Base-by-base conservation (phyloP, 2,329 filamentous ascomycete species). In the Mariannaea elegans region DNA sequence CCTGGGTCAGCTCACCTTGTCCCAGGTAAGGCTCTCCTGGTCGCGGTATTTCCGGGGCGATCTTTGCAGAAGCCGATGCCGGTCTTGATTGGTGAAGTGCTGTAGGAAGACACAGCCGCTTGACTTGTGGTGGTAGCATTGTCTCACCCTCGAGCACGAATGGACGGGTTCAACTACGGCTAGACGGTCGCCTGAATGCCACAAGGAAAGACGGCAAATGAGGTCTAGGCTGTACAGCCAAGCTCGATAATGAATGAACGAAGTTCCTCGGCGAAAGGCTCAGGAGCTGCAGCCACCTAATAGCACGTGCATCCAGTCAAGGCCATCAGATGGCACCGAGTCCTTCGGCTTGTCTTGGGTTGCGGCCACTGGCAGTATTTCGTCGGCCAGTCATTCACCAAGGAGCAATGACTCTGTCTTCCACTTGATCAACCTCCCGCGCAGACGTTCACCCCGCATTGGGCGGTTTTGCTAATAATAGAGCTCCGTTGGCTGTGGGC, bases 11-110 rank as follows among this genome's bases (percentile, higher is more conserved):
- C 45, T 54, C 29, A 32, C 45, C 34, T 31, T 34, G 34, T 49
- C 46, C 16, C 38, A 18, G 27, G 51, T 52, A 63, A 47, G 67
- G 67, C 18, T 24, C 65, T 65, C 67, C 67, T 45, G 29, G 65
- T 70, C 32, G 32, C 65, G 65, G 67, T 63, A 68, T 62, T 68
- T 61, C 65, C 62, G 67, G 67, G 63, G 61, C 56, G 60, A 65
- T 62, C 58, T 59, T 16, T 48, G 47, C 32, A 53, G 55, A 49
- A 50, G 44, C 64, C 51, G 42, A 56, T 44, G 41, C 14, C 23
- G 41, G 42, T 41, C 19, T 48, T 67, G 58, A 60, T 64, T 67
- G 65, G 48, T 52, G 32, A 55, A 62, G 62, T 67, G 65, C 41
- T 52, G 13, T 36, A 7, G 27, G 32, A 36, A 14, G 12, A 14